A percentile compares a stretch with the other conserved stretches of the same genome.
phyloP scores from a whole-genome alignment of 352 stramenopile species.

The Aphanomyces astaci region DNA sequence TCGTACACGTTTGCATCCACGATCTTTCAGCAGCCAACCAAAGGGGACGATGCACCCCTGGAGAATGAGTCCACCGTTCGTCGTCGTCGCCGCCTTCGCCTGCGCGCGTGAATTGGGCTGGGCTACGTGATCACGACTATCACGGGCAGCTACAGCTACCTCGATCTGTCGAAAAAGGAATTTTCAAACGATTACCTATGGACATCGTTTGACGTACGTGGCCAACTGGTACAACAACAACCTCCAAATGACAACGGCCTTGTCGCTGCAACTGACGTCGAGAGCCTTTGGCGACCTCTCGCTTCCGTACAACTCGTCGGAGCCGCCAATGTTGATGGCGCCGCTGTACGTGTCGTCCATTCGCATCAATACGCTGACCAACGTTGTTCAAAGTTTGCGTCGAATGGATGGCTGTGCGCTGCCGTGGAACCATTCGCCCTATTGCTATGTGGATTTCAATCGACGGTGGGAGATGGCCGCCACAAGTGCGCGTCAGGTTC shows the following conservation, averaged over 20 bases:
- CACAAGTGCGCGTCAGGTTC: not conserved
- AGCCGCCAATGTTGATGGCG: not conserved
- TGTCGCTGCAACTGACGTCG: not conserved
- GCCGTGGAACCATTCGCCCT: conserved; percentile 13
- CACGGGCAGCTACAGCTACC: not conserved
- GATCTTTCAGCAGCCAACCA: not conserved
- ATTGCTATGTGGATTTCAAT: conserved; percentile 14
- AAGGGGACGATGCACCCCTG: no score
- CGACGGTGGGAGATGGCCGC: conserved; percentile 1
- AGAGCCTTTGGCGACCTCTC: not conserved
- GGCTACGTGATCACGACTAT: not conserved
- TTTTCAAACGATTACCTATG: conserved; percentile 12
- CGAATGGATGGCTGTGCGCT: not conserved
- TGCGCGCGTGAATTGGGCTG: not conserved
- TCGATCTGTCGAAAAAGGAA: not conserved
- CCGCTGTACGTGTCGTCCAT: not conserved
- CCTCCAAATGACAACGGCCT: not conserved
- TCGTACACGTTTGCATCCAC: not conserved
- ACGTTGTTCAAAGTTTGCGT: not conserved
- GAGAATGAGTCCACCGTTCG: not conserved
- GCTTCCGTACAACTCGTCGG: not conserved
- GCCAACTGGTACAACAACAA: conserved; percentile 7
- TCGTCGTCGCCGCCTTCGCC: not conserved
- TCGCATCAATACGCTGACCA: not conserved
- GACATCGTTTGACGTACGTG: conserved; percentile 5